Evolutionary conservation across 192 early-diverging fungal species (phyloP).

Genomic region (Dispira simplex): DNA sequence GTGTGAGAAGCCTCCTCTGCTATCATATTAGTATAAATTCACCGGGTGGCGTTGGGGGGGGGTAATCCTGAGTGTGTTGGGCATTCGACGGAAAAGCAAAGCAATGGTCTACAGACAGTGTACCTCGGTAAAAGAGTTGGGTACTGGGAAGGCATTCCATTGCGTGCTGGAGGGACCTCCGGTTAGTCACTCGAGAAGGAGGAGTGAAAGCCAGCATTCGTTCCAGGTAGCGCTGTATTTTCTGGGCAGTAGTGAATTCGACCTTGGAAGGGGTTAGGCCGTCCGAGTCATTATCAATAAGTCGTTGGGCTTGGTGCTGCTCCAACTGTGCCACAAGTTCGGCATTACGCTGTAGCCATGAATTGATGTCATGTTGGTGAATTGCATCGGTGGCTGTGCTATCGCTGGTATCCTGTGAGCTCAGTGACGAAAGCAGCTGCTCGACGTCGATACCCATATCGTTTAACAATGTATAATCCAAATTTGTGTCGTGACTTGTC

Average conservation of each 20-base stretch:
- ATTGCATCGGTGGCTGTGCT: too few relatives aligned
- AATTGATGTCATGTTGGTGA: too few relatives aligned
- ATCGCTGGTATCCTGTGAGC: too few relatives aligned
- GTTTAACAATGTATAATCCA: background rate
- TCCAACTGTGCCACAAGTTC: background rate
- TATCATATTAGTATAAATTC: too few relatives aligned
- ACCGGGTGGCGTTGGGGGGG: constrained; percentile 3
- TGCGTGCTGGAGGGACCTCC: background rate
- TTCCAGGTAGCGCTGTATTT: background rate
- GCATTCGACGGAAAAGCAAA: constrained; percentile 10
- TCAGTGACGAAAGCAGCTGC: background rate
- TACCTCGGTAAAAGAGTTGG: background rate
- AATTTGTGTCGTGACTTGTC: background rate
- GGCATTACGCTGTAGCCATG: background rate
- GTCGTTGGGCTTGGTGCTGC: background rate
- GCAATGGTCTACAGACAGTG: background rate
- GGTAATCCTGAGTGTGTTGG: background rate
- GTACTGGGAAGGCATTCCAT: constrained; percentile 2
- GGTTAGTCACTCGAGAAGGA: background rate
- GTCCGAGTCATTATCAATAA: background rate
- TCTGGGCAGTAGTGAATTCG: background rate
- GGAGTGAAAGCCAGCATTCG: background rate
- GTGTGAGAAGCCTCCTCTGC: too few relatives aligned
- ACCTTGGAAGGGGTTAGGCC: background rate
- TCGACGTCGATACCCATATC: constrained; percentile 2